phyloP scores from a whole-genome alignment of 2,329 filamentous ascomycete genomes.

The Fusarium mundagurra region DNA sequence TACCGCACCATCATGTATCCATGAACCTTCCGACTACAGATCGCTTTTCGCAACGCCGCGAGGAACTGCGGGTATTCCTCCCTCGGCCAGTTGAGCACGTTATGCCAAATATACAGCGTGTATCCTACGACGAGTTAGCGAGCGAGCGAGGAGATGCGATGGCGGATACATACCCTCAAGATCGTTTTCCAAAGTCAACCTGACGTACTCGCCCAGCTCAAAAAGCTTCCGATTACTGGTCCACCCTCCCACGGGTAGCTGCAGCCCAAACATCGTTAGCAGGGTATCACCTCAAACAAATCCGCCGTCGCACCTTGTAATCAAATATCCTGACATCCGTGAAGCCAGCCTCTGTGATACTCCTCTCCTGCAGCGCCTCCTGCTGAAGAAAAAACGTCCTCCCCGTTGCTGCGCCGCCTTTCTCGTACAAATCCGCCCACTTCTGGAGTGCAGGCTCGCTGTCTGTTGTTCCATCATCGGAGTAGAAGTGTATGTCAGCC shows the following conservation, averaged over 20 bases:
- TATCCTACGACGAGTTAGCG: constrained; percentile 20
- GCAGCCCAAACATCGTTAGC: background rate
- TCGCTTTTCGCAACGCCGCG: constrained; percentile 9
- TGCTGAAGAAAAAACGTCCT: constrained; percentile 27
- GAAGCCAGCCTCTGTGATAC: constrained; percentile 34
- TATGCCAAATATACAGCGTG: constrained; percentile 29
- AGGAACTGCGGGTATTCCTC: constrained; percentile 36
- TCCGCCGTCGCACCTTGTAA: constrained; percentile 23
- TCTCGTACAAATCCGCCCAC: constrained; percentile 22
- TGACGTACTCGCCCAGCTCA: constrained; percentile 33
- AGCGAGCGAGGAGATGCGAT: background rate
- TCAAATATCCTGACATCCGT: constrained; percentile 23
- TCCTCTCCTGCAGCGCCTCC: constrained; percentile 25
- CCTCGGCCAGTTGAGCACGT: constrained; percentile 30
- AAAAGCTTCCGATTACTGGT: constrained; percentile 33
- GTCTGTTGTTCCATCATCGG: constrained; percentile 31
- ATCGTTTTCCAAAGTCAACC: constrained; percentile 38
- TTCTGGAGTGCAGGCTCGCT: constrained; percentile 16
- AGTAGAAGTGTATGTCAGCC: constrained; percentile 31
- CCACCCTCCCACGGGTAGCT: constrained; percentile 38
- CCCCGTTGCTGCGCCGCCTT: constrained; percentile 1
- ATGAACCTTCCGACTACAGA: constrained; percentile 30
- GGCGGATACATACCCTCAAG: constrained; percentile 17
- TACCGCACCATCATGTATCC: constrained; percentile 36
- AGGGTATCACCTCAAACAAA: background rate